Percentiles rank a stretch among this genome's conserved stretches.
Conservation (phyloP, 2,329 filamentous ascomycete genomes). For the Nigrospora oryzae region DNA sequence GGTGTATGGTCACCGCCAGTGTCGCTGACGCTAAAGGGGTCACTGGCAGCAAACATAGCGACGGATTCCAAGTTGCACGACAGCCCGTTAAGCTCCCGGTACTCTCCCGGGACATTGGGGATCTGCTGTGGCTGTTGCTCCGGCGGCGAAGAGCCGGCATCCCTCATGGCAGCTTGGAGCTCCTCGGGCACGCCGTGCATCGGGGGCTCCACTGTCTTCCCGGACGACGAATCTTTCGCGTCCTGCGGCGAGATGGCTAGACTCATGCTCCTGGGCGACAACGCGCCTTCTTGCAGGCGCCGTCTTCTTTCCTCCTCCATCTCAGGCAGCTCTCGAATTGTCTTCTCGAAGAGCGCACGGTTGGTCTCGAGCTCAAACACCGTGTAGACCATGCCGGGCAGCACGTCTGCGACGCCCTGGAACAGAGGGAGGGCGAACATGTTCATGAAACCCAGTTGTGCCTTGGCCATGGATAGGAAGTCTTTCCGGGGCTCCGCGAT, state of each 20-base stretch:
- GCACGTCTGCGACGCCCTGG: constrained; percentile 74
- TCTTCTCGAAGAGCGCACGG: constrained; percentile 62
- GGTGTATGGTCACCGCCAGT: constrained; percentile 18
- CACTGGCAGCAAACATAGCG: constrained; percentile 38
- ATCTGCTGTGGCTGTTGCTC: constrained; percentile 17
- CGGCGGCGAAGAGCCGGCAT: constrained; percentile 12
- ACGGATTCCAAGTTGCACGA: constrained; percentile 35
- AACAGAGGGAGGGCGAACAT: constrained; percentile 92
- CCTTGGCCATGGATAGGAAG: constrained; percentile 70
- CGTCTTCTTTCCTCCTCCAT: constrained; percentile 29
- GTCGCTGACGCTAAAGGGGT: constrained; percentile 36
- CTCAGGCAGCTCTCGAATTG: constrained; percentile 54
- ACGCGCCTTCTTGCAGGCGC: constrained; percentile 28
- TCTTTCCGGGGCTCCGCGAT: constrained; percentile 81
- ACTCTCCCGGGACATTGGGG: constrained; percentile 22
- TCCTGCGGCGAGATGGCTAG: constrained; percentile 21
- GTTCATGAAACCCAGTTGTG: constrained; percentile 94
- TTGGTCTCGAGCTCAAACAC: constrained; percentile 76
- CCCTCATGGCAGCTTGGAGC: constrained; percentile 15
- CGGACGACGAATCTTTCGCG: constrained; percentile 9
- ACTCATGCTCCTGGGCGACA: constrained; percentile 37
- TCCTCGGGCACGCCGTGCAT: constrained; percentile 8
- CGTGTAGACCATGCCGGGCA: constrained; percentile 78
- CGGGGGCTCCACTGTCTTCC: constrained; percentile 5
- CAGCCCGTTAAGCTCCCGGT: constrained; percentile 35